Base-by-base conservation (phyloP, 345 rosid species). In the Microthlaspi erraticum region DNA sequence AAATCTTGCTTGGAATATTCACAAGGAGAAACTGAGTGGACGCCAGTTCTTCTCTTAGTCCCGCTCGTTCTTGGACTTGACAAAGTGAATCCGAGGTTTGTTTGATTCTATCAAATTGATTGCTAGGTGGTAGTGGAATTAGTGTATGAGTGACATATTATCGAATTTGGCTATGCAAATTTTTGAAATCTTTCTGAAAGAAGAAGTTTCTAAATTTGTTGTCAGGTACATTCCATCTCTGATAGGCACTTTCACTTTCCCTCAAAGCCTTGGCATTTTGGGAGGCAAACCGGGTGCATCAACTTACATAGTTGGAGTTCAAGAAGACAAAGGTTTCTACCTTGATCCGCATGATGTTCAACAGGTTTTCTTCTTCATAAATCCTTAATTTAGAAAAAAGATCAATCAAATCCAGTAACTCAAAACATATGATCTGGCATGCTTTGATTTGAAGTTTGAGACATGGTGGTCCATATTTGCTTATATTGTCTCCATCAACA, bases 1-100 rank as follows among this genome's bases (percentile, higher is more conserved):
- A 87, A 79, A 76, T 82, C 76, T 72, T 89, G 96, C 81, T 71
- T 74, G 34, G 96, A 86, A 62, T 84, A 79, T 83, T 87, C 97
- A 43, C 72, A 72, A 73, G 88, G 84, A 72, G 81, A 82, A 62
- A 68, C 80, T 29, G 90, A 82, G 55, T 89, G 96, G 99, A 68
- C 87, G 2, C 93, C 98, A 1, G 70, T 89, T 78, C 86, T 94
- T 78, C 83, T 94, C 50, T 80, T 94, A 79, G 98, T 94, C 71
- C 99, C 99, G 64, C 74, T 94, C 78, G 98, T 94, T 84, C 96
- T 94, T n/a, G 98, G 99, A 44, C 96, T 91, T 63, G 97, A 86
- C 41, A 87, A 82, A 82, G 82, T 94, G 37, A 94, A 94, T 78
- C 87, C 90, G 61, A 94, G 99, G 99, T 91, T 77, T 33, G 90